These are phyloP conservation scores for Colletotrichum sublineola DNA, from an alignment of 2,329 filamentous ascomycete species.

Conservation along the genomic window DNA sequence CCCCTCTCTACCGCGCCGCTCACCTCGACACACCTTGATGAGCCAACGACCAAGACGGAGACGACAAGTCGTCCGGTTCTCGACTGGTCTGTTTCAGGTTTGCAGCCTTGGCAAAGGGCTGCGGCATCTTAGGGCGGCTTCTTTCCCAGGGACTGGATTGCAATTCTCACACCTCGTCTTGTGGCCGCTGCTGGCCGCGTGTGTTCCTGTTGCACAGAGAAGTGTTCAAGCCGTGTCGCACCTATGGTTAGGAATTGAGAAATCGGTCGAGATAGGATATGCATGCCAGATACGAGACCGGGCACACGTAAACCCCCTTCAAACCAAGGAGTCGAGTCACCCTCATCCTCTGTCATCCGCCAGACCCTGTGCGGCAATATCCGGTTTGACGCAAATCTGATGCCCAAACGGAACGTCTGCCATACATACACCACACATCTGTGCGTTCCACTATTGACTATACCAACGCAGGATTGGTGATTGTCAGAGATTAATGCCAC, in stretches of 20 bases:
- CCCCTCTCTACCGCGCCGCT: background rate
- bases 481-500: background rate
- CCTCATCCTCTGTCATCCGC: background rate
- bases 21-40: background rate
- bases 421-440: background rate
- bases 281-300: background rate
- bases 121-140: background rate
- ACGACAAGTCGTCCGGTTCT: slow-evolving; percentile 19
- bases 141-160: background rate
- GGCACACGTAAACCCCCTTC: background rate
- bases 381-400: background rate
- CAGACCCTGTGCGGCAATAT: background rate
- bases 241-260: background rate
- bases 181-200: background rate
- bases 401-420: background rate
- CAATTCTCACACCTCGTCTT: background rate
- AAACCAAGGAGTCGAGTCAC: background rate
- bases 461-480: background rate
- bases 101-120: slow-evolving; percentile 23
- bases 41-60: background rate
- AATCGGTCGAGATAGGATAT: background rate
- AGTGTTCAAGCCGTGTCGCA: background rate
- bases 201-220: slow-evolving; percentile 6
- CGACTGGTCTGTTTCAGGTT: slow-evolving; percentile 18
- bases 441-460: background rate